A percentile compares a stretch with the other conserved stretches of the same genome.
phyloP scores from a whole-genome alignment of 1,284 basidiomycete species.

The Apiotrichum gracile region DNA sequence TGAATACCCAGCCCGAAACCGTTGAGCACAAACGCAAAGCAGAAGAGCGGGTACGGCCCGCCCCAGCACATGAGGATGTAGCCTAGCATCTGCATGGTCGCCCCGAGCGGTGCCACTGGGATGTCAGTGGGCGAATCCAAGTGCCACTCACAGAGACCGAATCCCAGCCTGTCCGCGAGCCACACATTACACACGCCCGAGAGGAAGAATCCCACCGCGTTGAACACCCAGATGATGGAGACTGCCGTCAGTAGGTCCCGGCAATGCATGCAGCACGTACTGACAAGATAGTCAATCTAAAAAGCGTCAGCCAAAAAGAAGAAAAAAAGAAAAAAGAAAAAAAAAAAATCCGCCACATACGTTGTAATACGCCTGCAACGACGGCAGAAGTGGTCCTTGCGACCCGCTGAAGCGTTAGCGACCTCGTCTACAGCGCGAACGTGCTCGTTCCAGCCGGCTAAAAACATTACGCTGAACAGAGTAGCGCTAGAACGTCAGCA shows the following conservation, averaged over 20 bases:
- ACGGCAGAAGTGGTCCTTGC: conserved; percentile 58
- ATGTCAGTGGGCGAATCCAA: background rate
- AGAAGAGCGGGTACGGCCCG: conserved; percentile 62
- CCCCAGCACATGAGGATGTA: conserved; percentile 57
- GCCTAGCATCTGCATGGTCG: conserved; percentile 46
- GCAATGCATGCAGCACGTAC: conserved; percentile 11
- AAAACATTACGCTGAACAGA: conserved; percentile 37
- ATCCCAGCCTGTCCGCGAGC: conserved; percentile 54
- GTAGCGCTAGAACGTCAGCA: conserved; percentile 16
- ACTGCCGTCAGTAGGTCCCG: conserved; percentile 48
- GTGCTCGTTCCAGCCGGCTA: conserved; percentile 62
- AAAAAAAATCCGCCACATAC: no score
- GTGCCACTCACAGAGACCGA: conserved; percentile 51
- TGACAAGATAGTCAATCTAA: conserved; percentile 37
- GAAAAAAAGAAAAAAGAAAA: no score
- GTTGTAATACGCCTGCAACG: conserved; percentile 53
- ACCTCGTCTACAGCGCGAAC: no score
- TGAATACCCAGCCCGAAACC: conserved; percentile 59
- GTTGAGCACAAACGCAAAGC: conserved; percentile 56
- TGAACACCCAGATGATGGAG: conserved; percentile 56
- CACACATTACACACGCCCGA: conserved; percentile 53
- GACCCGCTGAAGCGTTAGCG: no score
- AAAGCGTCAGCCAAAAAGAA: no score
- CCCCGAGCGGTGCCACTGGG: conserved; percentile 31
- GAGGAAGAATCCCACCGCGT: conserved; percentile 54